Conservation (phyloP, 2,329 filamentous ascomycete species). For the Ophiostoma tasmaniense region DNA sequence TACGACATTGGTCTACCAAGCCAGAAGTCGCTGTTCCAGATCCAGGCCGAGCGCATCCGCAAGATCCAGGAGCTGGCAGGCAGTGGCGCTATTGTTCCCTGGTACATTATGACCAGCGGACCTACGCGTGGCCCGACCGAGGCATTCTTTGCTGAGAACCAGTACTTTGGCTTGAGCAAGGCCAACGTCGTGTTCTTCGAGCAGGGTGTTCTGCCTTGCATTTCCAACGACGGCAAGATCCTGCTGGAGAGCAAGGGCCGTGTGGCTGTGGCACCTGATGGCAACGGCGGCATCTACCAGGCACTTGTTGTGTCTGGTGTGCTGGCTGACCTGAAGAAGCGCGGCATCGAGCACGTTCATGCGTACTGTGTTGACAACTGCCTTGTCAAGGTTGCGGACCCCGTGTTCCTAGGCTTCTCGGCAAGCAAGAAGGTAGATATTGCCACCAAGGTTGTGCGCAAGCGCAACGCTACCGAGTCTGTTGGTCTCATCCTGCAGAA, state of each 20-base stretch:
- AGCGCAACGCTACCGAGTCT: conserved; percentile 91
- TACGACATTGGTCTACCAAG: conserved; percentile 93
- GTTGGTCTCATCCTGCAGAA: conserved; percentile 91
- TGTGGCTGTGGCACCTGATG: conserved; percentile 91
- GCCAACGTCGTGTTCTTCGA: conserved; percentile 90
- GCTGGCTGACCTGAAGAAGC: conserved; percentile 77
- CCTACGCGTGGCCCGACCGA: conserved; percentile 89
- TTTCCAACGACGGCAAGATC: conserved; percentile 97
- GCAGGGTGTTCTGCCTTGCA: conserved; percentile 92
- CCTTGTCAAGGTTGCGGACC: conserved; percentile 96
- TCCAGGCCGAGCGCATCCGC: conserved; percentile 88
- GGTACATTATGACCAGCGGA: conserved; percentile 99
- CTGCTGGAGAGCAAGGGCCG: conserved; percentile 82
- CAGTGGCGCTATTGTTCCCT: conserved; percentile 59
- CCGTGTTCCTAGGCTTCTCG: conserved; percentile 88
- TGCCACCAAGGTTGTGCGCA: conserved; percentile 97
- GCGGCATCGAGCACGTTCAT: conserved; percentile 90
- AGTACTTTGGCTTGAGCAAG: conserved; percentile 80
- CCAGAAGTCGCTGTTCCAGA: conserved; percentile 90
- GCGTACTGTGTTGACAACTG: conserved; percentile 99
- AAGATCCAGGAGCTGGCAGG: conserved; percentile 72
- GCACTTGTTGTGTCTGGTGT: conserved; percentile 74
- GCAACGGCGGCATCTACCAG: conserved; percentile 94
- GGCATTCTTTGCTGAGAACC: conserved; percentile 80
- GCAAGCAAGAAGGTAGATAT: conserved; percentile 86